These are phyloP conservation scores for Symbiodinium pilosum DNA, from an alignment of 73 alveolate genomes.

Conservation along the genomic window DNA sequence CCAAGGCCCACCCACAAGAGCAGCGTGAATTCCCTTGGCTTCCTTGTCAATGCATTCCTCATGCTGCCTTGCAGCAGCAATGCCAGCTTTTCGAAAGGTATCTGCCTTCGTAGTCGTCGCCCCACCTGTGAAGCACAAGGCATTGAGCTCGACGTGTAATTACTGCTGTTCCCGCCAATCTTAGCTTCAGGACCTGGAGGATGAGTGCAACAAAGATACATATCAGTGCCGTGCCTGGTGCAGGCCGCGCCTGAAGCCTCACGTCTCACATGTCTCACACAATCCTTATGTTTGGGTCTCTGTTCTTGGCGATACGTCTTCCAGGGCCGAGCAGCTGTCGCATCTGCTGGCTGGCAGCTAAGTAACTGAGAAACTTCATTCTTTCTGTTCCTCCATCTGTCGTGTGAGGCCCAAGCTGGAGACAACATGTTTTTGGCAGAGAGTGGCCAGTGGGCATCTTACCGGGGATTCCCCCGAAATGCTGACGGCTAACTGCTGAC, in stretches of 20 bases:
- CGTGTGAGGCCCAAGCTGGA: slow-evolving; percentile 40
- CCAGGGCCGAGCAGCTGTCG: slow-evolving; percentile 85
- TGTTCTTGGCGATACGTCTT: too few relatives aligned
- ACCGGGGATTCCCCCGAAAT: background rate
- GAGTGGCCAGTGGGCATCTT: background rate
- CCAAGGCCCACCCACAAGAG: background rate
- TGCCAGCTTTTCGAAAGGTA: slow-evolving; percentile 25
- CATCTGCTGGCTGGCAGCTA: slow-evolving; percentile 54
- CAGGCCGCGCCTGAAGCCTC: background rate
- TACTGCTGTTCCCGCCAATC: too few relatives aligned
- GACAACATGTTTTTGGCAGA: slow-evolving; percentile 81
- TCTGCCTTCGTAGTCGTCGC: slow-evolving; percentile 67
- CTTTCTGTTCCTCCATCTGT: background rate
- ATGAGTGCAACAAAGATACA: background rate
- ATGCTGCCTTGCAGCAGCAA: too few relatives aligned
- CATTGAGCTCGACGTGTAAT: background rate
- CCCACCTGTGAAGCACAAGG: slow-evolving; percentile 10
- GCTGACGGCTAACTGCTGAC: background rate
- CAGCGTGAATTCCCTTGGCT: too few relatives aligned
- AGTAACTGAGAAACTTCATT: too few relatives aligned
- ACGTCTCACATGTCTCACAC: background rate
- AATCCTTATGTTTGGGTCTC: background rate
- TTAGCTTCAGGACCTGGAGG: too few relatives aligned
- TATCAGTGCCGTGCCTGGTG: slow-evolving; percentile 18
- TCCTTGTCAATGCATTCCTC: too few relatives aligned